phyloP scores from a whole-genome alignment of 306 rosid species.

The Dalbergia oliveri region DNA sequence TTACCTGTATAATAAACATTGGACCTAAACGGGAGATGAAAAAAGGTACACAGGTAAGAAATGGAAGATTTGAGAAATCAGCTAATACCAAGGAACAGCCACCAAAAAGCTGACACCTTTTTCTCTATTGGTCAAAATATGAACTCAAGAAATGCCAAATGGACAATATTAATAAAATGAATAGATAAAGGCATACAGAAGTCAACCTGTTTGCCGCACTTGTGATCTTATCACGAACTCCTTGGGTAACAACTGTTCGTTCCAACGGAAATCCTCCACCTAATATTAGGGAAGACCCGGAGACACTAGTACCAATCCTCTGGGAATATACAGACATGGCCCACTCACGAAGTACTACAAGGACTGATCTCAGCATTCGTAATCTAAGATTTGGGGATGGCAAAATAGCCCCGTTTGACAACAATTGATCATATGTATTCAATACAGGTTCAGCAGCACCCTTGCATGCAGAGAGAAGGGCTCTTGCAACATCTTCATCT shows the following conservation, averaged over 20 bases:
- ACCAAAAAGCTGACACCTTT: not conserved
- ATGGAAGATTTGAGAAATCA: conserved; percentile 1
- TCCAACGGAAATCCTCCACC: conserved; percentile 83
- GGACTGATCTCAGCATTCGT: conserved; percentile 91
- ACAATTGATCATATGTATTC: conserved; percentile 87
- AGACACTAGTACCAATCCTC: conserved; percentile 69
- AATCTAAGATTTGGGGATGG: conserved; percentile 89
- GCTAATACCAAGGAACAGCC: conserved; percentile 7
- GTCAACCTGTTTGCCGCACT: conserved; percentile 88
- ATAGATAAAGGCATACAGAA: conserved; percentile 37
- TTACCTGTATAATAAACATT: conserved; percentile 25
- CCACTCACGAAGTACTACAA: conserved; percentile 93
- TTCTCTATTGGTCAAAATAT: too few relatives aligned
- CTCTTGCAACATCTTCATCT: conserved; percentile 94
- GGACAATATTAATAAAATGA: conserved; percentile 17
- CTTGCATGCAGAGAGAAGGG: conserved; percentile 92
- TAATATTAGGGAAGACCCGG: conserved; percentile 71
- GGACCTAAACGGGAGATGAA: conserved; percentile 11
- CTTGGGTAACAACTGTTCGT: conserved; percentile 77
- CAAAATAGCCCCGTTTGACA: conserved; percentile 84
- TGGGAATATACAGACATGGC: conserved; percentile 86
- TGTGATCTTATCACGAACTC: conserved; percentile 91
- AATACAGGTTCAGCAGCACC: conserved; percentile 94
- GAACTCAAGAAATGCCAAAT: not conserved
- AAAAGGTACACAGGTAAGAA: not conserved